Evolutionary conservation across 176 grass and related monocot genomes (phyloP).

Genomic region (Cenchrus americanus): DNA sequence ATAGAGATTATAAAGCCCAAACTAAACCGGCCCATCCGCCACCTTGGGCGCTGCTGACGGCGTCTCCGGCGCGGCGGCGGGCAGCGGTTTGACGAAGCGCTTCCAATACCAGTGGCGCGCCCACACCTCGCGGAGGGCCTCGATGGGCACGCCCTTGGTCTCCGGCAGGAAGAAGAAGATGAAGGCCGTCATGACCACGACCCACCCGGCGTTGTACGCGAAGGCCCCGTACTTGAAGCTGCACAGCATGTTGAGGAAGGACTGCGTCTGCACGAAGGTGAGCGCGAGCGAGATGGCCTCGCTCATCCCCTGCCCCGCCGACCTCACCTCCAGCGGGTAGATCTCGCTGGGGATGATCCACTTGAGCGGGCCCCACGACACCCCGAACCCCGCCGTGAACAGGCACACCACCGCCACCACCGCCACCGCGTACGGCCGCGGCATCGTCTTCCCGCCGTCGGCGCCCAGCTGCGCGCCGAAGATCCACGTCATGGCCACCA

Average conservation of each 20-base stretch:
- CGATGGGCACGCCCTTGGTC: constrained; percentile 76
- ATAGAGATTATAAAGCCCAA: not conserved
- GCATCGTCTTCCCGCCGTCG: constrained; percentile 44
- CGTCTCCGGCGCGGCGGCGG: no score
- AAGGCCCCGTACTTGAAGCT: constrained; percentile 69
- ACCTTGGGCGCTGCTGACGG: not conserved
- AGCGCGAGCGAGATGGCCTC: constrained; percentile 56
- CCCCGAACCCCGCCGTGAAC: constrained; percentile 63
- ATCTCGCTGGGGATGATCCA: constrained; percentile 78
- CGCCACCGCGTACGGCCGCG: constrained; percentile 46
- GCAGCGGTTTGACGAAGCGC: constrained; percentile 51
- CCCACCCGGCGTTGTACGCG: constrained; percentile 70
- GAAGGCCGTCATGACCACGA: constrained; percentile 71
- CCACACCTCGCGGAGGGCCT: constrained; percentile 53
- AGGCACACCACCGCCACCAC: constrained; percentile 70
- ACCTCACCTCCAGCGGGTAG: constrained; percentile 82
- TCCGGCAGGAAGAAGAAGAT: constrained; percentile 70
- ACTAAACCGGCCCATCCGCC: not conserved
- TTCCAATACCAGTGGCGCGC: constrained; percentile 73
- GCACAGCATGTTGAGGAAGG: constrained; percentile 83
- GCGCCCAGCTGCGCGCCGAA: constrained; percentile 53
- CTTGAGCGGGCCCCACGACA: constrained; percentile 80
- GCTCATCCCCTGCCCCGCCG: constrained; percentile 67
- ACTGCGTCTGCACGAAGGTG: constrained; percentile 79
- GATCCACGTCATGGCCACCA: constrained; percentile 68